These are phyloP conservation scores for Populus hybrid DNA, from an alignment of 441 rosid genomes.

Conservation along the genomic window DNA sequence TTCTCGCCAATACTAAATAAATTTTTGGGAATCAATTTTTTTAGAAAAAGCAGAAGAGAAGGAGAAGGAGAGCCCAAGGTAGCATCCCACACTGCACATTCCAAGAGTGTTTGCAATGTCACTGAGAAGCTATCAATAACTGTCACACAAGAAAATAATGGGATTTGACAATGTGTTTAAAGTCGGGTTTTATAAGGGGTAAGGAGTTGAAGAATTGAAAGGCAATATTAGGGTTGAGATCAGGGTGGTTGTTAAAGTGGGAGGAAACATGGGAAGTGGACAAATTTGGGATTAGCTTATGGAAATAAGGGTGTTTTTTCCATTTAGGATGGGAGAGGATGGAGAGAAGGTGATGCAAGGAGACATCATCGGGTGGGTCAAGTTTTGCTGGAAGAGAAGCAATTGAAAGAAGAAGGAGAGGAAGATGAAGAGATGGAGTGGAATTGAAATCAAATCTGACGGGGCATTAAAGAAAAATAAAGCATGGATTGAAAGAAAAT, in stretches of 20 bases:
- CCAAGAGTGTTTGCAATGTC: slow-evolving; percentile 24
- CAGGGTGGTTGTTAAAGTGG: slow-evolving; percentile 27
- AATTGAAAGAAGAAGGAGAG: slow-evolving; percentile 19
- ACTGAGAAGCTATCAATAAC: too few species aligned
- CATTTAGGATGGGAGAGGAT: slow-evolving; percentile 53
- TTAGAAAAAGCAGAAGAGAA: not conserved
- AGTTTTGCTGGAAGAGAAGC: slow-evolving; percentile 27
- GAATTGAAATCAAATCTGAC: too few species aligned
- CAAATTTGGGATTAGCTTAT: slow-evolving; percentile 35
- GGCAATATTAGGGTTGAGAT: slow-evolving; percentile 45
- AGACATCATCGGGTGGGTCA: slow-evolving; percentile 32
- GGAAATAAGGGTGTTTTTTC: slow-evolving; percentile 46
- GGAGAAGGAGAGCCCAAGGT: too few species aligned
- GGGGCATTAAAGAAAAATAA: too few species aligned
- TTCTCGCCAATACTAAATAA: slow-evolving; percentile 40
- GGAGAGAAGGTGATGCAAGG: slow-evolving; percentile 35
- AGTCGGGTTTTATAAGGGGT: too few species aligned
- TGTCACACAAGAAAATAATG: not conserved
- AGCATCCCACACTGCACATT: too few species aligned
- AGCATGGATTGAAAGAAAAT: too few species aligned
- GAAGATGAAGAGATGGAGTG: slow-evolving; percentile 26
- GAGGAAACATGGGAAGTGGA: slow-evolving; percentile 53
- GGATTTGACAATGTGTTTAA: not conserved
- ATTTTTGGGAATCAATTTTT: slow-evolving; percentile 44
- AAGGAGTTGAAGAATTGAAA: too few species aligned